phyloP scores from a whole-genome alignment of 2,329 filamentous ascomycete genomes.

The Xylariaceae sp. region DNA sequence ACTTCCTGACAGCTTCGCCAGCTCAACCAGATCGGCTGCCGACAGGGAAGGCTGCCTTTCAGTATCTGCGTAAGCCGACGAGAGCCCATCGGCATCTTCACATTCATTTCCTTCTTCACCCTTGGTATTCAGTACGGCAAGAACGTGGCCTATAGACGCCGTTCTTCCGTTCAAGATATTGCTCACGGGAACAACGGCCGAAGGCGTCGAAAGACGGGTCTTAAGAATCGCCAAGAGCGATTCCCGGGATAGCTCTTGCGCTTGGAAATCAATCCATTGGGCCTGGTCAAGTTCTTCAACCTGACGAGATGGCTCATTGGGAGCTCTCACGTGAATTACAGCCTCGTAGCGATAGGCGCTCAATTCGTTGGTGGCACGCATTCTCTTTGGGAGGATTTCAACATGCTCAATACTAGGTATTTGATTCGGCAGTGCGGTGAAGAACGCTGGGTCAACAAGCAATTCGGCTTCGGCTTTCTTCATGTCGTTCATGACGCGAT shows the following conservation, averaged over 20 bases:
- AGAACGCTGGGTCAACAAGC: slow-evolving; percentile 7
- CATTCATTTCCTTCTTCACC: neutral
- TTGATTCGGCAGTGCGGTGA: slow-evolving; percentile 1
- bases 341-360: slow-evolving; percentile 6
- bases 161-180: slow-evolving; percentile 3
- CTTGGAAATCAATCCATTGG: slow-evolving; percentile 4
- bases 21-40: neutral
- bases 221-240: neutral
- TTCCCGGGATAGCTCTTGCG: neutral
- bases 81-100: slow-evolving; percentile 1
- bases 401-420: slow-evolving; percentile 5
- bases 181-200: slow-evolving; percentile 1
- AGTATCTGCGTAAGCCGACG: neutral
- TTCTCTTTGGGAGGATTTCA: slow-evolving; percentile 6
- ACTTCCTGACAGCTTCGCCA: neutral
- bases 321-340: neutral
- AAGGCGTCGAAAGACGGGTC: neutral
- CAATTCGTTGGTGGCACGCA: slow-evolving; percentile 4
- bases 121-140: neutral
- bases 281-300: neutral
- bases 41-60: slow-evolving; percentile 1
- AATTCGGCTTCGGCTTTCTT: slow-evolving; percentile 5
- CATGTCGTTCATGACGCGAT: neutral
- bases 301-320: neutral
- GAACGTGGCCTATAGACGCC: neutral